Evolutionary conservation across 225 moss, liverwort and hornwort species (phyloP).

Genomic region (Bryoerythrophyllum caledonicum): DNA sequence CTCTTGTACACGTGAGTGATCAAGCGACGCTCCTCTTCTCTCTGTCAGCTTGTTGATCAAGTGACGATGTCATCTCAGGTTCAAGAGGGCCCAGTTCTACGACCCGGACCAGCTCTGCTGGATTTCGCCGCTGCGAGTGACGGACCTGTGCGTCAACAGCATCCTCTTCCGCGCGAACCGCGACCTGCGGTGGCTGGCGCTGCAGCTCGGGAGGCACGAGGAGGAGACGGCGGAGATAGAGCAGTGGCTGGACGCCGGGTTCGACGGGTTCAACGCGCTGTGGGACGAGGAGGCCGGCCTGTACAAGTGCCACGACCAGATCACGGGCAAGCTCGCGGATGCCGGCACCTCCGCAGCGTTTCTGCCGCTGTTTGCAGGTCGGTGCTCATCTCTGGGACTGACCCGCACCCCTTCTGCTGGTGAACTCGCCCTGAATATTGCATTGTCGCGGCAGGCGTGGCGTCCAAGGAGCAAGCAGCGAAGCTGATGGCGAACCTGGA

Average conservation of each 20-base stretch:
- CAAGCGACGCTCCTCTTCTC: not conserved
- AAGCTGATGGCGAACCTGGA: constrained; percentile 39
- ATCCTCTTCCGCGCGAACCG: constrained; percentile 46
- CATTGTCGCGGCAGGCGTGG: constrained; percentile 49
- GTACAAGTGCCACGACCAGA: constrained; percentile 45
- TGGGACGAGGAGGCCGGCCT: constrained; percentile 44
- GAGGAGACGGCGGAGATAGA: constrained; percentile 37
- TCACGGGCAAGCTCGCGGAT: constrained; percentile 42
- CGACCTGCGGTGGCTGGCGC: constrained; percentile 45
- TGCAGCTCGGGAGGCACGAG: constrained; percentile 31
- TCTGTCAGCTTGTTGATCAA: no score
- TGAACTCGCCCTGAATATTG: no score
- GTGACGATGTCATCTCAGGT: constrained; percentile 19
- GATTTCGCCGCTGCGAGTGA: constrained; percentile 45
- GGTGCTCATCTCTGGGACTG: no score
- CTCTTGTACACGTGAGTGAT: constrained; percentile 38
- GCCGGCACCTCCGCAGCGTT: constrained; percentile 42
- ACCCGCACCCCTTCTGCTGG: no score
- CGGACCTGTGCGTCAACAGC: constrained; percentile 48
- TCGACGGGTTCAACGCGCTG: constrained; percentile 34
- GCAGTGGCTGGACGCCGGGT: constrained; percentile 43
- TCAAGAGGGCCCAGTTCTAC: constrained; percentile 45
- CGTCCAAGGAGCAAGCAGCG: constrained; percentile 43
- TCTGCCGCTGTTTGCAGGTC: constrained; percentile 44
- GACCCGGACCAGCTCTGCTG: constrained; percentile 38